Evolutionary conservation across 441 rosid genomes (phyloP).

Genomic region (Cnidoscolus chayamansa): DNA sequence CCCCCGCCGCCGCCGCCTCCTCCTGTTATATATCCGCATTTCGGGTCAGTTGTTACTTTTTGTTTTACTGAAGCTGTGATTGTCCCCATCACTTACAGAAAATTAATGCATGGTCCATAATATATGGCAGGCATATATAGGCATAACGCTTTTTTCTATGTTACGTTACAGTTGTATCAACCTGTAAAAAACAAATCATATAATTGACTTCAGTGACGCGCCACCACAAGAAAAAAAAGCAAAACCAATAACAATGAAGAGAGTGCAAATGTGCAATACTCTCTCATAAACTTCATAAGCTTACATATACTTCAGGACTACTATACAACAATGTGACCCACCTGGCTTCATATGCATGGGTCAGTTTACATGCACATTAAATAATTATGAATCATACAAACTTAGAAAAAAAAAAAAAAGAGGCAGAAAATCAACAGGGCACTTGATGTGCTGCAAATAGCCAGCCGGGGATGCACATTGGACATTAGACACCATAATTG

Average conservation of each 20-base stretch:
- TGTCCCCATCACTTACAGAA: constrained; percentile 5
- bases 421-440: too few species aligned
- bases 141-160: neutral
- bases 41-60: constrained; percentile 53
- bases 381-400: neutral
- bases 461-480: too few species aligned
- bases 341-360: neutral
- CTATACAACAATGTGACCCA: constrained; percentile 11
- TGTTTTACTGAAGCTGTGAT: neutral
- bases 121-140: neutral
- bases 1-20: constrained; percentile 50
- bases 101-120: constrained; percentile 29
- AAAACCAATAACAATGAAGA: neutral
- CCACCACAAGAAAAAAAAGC: neutral
- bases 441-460: too few species aligned
- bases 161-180: constrained; percentile 38
- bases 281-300: neutral
- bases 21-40: constrained; percentile 64
- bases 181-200: constrained; percentile 32
- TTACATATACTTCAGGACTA: constrained; percentile 18
- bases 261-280: constrained; percentile 3
- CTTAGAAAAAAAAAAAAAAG: too few species aligned
- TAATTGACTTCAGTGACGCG: constrained; percentile 18
- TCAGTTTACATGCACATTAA: neutral
- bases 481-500: too few species aligned